Conservation (phyloP, 441 rosid genomes). For the Kokia cookei region DNA sequence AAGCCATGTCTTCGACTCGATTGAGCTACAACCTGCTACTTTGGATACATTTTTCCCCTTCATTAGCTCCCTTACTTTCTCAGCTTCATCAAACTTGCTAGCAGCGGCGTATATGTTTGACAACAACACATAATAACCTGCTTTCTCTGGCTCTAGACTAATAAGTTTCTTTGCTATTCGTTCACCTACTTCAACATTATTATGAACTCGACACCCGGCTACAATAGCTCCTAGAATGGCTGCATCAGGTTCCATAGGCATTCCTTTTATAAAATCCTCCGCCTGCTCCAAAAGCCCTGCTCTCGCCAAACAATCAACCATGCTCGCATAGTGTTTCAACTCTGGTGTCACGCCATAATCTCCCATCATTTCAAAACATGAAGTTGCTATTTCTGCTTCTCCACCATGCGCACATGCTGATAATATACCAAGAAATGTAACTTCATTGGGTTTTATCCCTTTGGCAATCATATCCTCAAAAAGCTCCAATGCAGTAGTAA, state of each 20-base stretch:
- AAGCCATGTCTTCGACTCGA: conserved; percentile 17
- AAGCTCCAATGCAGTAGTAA: conserved; percentile 23
- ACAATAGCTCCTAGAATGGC: conserved; percentile 48
- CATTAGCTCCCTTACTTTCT: conserved; percentile 41
- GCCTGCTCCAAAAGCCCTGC: conserved; percentile 55
- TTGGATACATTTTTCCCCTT: conserved; percentile 35
- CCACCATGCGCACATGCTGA: conserved; percentile 63
- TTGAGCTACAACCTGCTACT: conserved; percentile 41
- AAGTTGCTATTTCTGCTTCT: conserved; percentile 36
- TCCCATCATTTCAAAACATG: conserved; percentile 33
- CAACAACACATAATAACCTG: conserved; percentile 48
- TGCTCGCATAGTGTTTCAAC: conserved; percentile 45
- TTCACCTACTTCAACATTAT: conserved; percentile 52
- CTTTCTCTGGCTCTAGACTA: conserved; percentile 37
- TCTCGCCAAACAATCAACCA: conserved; percentile 55
- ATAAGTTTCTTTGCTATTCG: conserved; percentile 47
- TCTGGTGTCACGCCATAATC: conserved; percentile 32
- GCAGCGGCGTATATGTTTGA: conserved; percentile 38
- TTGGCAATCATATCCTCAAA: conserved; percentile 35
- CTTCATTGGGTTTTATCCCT: conserved; percentile 43
- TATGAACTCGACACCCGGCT: conserved; percentile 46
- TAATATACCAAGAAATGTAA: conserved; percentile 61
- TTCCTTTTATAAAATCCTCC: conserved; percentile 40
- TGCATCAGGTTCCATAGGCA: conserved; percentile 55
- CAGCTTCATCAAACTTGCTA: conserved; percentile 46